A percentile compares a stretch with the other conserved stretches of the same genome.
Evolutionary conservation across 148 eudicot species (phyloP).

Genomic region (Nyssa sinensis): DNA sequence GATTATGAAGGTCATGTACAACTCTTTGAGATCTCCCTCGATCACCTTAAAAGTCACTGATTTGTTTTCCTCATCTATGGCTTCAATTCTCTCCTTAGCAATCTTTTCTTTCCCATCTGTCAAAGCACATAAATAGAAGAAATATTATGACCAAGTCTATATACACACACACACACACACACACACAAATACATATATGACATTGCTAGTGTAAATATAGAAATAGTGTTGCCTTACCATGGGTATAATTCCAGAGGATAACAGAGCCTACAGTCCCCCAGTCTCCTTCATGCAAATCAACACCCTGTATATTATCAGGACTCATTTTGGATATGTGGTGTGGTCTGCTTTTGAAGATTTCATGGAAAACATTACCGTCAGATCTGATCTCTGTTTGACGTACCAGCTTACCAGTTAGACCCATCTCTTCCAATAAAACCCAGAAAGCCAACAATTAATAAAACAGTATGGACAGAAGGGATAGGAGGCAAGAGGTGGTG

Average conservation of each 20-base stretch:
- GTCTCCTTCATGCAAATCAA: slow-evolving; percentile 18
- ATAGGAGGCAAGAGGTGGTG: background rate
- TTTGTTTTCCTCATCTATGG: slow-evolving; percentile 9
- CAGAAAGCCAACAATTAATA: background rate
- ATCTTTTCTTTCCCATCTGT: slow-evolving; percentile 1
- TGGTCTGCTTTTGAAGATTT: slow-evolving; percentile 13
- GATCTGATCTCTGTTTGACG: slow-evolving; percentile 16
- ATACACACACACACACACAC: too few species aligned
- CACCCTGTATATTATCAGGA: slow-evolving; percentile 21
- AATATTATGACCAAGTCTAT: too few species aligned
- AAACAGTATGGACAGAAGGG: background rate
- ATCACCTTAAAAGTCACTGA: background rate
- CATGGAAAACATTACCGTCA: slow-evolving; percentile 22
- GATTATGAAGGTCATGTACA: background rate
- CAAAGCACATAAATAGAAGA: too few species aligned
- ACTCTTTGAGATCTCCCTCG: slow-evolving; percentile 1
- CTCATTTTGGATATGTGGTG: slow-evolving; percentile 9
- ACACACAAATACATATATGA: too few species aligned
- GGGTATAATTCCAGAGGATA: slow-evolving; percentile 24
- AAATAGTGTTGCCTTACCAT: slow-evolving; percentile 15
- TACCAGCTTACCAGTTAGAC: background rate
- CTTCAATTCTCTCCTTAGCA: background rate
- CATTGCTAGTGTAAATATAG: background rate
- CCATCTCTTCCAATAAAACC: background rate
- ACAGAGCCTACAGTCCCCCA: slow-evolving; percentile 17